Conservation (phyloP, 2,329 filamentous ascomycete genomes). For the Cadophora sp. region DNA sequence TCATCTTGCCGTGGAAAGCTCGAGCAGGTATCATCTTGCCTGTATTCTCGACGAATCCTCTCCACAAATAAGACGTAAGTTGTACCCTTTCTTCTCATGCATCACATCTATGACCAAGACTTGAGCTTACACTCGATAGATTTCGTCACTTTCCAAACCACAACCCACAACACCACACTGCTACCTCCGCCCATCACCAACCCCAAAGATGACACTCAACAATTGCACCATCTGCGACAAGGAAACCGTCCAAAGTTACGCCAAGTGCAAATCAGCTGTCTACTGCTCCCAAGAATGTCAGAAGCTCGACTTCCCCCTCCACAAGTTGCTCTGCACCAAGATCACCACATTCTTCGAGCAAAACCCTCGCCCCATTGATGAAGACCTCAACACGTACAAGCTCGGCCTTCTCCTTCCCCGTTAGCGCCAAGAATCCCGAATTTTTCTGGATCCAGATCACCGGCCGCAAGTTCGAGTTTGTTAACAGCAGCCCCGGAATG, state of each 20-base stretch:
- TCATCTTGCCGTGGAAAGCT: no score
- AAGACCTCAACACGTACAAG: not conserved
- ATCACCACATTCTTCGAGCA: not conserved
- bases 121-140: not conserved
- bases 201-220: constrained; percentile 6
- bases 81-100: not conserved
- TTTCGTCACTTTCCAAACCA: not conserved
- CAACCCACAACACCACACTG: not conserved
- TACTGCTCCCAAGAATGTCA: constrained; percentile 21
- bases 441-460: constrained; percentile 15
- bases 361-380: not conserved
- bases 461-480: not conserved
- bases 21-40: no score
- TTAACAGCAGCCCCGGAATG: not conserved
- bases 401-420: constrained; percentile 13
- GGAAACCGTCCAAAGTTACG: not conserved
- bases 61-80: no score
- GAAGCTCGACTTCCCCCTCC: constrained; percentile 19
- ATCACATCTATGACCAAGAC: not conserved
- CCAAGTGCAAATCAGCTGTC: constrained; percentile 2
- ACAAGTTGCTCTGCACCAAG: constrained; percentile 21
- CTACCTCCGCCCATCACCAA: not conserved
- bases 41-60: no score
- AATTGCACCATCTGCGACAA: constrained; percentile 17
- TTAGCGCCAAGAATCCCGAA: not conserved